Evolutionary conservation across 768 basidiomycete species (phyloP), one percentile per base, ranked within the genome.

Genomic region (Podaxis carcinomalis): DNA sequence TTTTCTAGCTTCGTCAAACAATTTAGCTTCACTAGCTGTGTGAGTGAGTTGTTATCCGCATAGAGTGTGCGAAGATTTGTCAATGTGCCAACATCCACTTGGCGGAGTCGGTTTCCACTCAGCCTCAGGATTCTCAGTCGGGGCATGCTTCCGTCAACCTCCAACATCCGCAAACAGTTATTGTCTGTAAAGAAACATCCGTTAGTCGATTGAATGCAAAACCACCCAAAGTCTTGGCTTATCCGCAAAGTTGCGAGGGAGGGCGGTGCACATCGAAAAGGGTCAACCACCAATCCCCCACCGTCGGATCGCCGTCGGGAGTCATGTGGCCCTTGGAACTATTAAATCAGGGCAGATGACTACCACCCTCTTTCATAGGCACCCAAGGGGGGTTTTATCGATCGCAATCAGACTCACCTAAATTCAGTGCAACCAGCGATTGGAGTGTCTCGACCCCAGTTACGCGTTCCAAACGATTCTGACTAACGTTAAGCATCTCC

Each of bases 31-130:
- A 68, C 72, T 53, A 90, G 70, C 51, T 75, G 69, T 35, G 71
- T 74, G 35, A 92, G 78, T 42, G 73, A 72, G 70, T 97, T 96
- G 72, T 88, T 87, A 78, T 99, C 97, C 73, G 91, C 85, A 72
- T 97, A 98, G 13, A 99, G 83, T 70, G 92, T 96, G 65, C 94
- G 85, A 68, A 98, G 75, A 72, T 86, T 87, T 2, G 83, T 77
- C 70, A 91, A 83, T 37, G 78, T 73, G 36, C 79, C 80, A 65
- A 82, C 81, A 68, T 93, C 80, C 59, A 99, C 78, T 61, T 76
- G 71, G 54, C 80, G 74, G 65, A 99, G 73, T 40, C 84, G 81
- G 75, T 99, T 99, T 69, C 85, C 83, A 78, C 90, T 94, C 55
- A 89, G 77, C 35, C 93, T 88, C 56, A 98, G 83, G 51, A 93